Base-by-base conservation (phyloP, 495 filamentous ascomycete genomes). In the Penicillium cataractarum region DNA sequence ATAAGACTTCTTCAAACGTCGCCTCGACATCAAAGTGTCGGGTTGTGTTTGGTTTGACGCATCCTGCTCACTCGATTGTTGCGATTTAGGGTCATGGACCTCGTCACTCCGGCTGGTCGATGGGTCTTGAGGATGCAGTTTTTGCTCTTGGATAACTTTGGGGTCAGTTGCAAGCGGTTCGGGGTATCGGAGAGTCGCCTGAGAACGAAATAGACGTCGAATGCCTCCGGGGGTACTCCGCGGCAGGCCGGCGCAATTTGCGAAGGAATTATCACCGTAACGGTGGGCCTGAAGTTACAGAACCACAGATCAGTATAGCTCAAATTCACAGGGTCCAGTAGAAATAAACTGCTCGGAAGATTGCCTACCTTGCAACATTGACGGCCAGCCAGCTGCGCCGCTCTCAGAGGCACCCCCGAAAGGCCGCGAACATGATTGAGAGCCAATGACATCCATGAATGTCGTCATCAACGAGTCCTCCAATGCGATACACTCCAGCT, bases 401-500 rank as follows among this genome's bases (percentile, higher is more conserved):
- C 66, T 76, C 71, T 78, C 64, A 78, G 64, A 70, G 74, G 64
- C 65, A 73, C 66, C 72, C 75, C 71, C 73, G 71, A 75, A 73
- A 74, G 73, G 71, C 71, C 71, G 63, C 73, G 73, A 62, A 66
- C 77, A 79, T 79, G 72, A 72, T 74, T 78, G 64, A 71, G 69
- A 68, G 71, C 77, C 61, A 74, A 79, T 82, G 78, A 82, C 79
- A 82, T 82, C 78, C 79, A 82, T 82, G 74, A 80, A 80, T 64
- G 69, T 70, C 61, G 65, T 73, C 67, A 73, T 71, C 61, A 50
- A 68, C 60, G 37, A 65, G 53, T 51, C 54, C 46, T 51, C 55
- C 52, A 53, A 62, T 53, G 63, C 51, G 29, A 56, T 27, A 50
- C 56, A 55, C 44, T 67, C 56, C 62, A 58, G 60, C 58, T 22